A percentile compares a stretch with the other conserved stretches of the same genome.
Evolutionary conservation across 129 eudicot genomes (phyloP).

Genomic region (Tagetes patula): DNA sequence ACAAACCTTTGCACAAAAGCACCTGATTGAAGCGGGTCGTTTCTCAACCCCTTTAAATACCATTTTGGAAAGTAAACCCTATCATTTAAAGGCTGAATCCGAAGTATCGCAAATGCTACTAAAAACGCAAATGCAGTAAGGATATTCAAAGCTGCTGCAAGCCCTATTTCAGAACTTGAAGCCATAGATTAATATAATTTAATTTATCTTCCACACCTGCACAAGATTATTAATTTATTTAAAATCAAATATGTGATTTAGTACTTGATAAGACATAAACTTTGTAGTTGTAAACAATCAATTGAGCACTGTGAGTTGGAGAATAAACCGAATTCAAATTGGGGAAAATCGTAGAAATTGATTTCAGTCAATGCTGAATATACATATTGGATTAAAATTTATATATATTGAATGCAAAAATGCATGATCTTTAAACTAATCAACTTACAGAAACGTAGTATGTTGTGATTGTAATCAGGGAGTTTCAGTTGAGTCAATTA

Average conservation of each 20-base stretch:
- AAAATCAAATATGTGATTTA: background rate
- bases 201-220: conserved; percentile 24
- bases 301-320: background rate
- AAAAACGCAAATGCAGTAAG: conserved; percentile 66
- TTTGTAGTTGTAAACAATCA: background rate
- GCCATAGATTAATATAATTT: conserved; percentile 48
- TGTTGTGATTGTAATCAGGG: background rate
- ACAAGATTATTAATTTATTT: background rate
- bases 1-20: conserved; percentile 64
- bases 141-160: conserved; percentile 75
- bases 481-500: background rate
- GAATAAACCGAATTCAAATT: background rate
- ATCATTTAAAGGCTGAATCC: conserved; percentile 86
- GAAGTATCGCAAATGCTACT: conserved; percentile 75
- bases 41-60: conserved; percentile 79
- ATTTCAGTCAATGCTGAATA: no score
- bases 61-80: conserved; percentile 93
- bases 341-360: no score
- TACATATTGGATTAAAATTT: background rate
- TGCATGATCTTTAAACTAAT: background rate
- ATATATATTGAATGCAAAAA: no score
- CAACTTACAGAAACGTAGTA: background rate
- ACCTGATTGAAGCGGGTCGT: conserved; percentile 62
- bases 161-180: conserved; percentile 61
- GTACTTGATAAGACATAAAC: background rate